Percentiles rank a stretch among this genome's conserved stretches.
phyloP scores from a whole-genome alignment of 139 green algal species.

The Picochlorum sp. region DNA sequence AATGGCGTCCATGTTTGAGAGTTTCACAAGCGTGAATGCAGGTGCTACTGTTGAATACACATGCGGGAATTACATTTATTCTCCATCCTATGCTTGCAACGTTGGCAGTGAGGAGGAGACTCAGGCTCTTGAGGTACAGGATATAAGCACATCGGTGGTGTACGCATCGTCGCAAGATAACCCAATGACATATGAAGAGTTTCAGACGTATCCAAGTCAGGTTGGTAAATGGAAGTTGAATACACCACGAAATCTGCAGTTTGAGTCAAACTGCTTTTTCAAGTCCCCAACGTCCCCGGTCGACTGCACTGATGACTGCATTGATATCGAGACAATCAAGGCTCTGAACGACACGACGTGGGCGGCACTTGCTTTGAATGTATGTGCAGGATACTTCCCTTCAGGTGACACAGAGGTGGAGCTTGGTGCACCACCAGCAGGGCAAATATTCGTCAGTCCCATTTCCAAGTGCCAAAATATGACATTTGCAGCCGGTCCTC shows the following conservation, averaged over 20 bases:
- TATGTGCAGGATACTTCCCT: constrained; percentile 3
- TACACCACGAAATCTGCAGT: constrained; percentile 10
- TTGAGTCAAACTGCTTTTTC: constrained; percentile 13
- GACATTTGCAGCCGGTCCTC: not conserved
- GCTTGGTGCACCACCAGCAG: not conserved
- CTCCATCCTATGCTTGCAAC: not conserved
- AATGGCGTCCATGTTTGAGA: no score
- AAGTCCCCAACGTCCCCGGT: not conserved
- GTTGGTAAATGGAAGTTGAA: constrained; percentile 3
- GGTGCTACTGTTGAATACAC: not conserved
- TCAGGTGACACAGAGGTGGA: not conserved
- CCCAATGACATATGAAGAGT: constrained; percentile 11
- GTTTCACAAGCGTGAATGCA: no score
- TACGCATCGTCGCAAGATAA: constrained; percentile 1
- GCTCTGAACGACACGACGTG: constrained; percentile 8
- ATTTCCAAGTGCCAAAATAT: constrained; percentile 15
- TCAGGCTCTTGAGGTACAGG: constrained; percentile 8
- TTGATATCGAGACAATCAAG: not conserved
- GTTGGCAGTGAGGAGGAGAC: not conserved
- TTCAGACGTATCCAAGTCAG: constrained; percentile 6
- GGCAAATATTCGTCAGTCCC: not conserved
- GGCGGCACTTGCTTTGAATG: not conserved
- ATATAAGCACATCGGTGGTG: constrained; percentile 2
- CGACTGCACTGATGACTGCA: constrained; percentile 1
- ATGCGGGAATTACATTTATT: constrained; percentile 10